Percentiles rank a stretch among this genome's conserved stretches.
Conservation (phyloP, 108 stramenopile genomes). For the Cyclotella baltica region DNA sequence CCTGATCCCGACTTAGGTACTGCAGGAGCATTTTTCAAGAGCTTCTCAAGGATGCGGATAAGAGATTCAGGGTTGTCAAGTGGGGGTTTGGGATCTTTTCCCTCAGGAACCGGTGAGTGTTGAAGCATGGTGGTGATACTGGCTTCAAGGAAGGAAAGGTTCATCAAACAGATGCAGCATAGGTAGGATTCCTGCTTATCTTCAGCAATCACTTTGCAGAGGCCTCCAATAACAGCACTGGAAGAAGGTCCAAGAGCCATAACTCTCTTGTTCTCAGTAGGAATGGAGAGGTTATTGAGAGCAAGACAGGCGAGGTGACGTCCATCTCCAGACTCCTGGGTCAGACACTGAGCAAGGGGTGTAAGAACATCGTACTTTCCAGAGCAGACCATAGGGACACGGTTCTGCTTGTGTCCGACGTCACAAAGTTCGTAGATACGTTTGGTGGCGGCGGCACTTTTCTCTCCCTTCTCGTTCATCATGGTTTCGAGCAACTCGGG, state of each 20-base stretch:
- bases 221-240: conserved; percentile 87
- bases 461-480: conserved; percentile 86
- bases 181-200: conserved; percentile 94
- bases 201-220: conserved; percentile 91
- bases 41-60: conserved; percentile 84
- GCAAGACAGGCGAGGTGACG: conserved; percentile 91
- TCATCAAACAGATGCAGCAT: conserved; percentile 95
- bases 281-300: conserved; percentile 93
- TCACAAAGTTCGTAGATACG: conserved; percentile 92
- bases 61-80: conserved; percentile 87
- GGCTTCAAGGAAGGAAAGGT: conserved; percentile 92
- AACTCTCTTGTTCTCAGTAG: conserved; percentile 93
- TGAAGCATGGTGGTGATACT: conserved; percentile 89
- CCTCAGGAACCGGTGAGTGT: conserved; percentile 79
- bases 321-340: conserved; percentile 89
- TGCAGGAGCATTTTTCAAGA: conserved; percentile 87
- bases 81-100: conserved; percentile 63
- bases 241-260: conserved; percentile 90
- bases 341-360: conserved; percentile 88
- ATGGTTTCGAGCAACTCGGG: conserved; percentile 89
- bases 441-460: conserved; percentile 89
- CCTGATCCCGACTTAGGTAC: conserved; percentile 91
- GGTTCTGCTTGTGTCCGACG: conserved; percentile 94
- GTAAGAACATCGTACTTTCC: conserved; percentile 91
- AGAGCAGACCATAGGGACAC: conserved; percentile 92